These are phyloP conservation scores for Penicillium roqueforti DNA, from an alignment of 495 filamentous ascomycete genomes.

Conservation along the genomic window DNA sequence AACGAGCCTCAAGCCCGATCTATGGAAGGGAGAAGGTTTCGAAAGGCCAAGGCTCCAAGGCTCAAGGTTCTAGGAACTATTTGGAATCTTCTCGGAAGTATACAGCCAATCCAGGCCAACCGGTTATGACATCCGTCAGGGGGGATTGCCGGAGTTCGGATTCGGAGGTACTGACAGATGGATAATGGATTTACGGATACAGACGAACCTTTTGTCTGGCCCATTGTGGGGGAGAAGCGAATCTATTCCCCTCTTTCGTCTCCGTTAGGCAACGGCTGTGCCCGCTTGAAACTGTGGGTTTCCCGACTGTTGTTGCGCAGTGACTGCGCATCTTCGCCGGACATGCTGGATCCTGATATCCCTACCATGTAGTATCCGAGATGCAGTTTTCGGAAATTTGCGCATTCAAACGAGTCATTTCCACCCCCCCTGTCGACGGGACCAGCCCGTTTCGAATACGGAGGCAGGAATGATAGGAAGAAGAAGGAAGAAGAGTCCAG, in stretches of 20 bases:
- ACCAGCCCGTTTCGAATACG: constrained; percentile 2
- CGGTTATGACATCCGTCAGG: too few species aligned
- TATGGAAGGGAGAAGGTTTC: not conserved
- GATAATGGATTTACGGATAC: not conserved
- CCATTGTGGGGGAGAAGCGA: not conserved
- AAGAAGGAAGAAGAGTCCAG: not conserved
- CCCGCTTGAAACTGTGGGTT: not conserved
- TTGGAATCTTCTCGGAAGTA: not conserved
- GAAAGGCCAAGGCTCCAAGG: not conserved
- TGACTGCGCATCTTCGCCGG: constrained; percentile 4
- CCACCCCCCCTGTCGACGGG: not conserved
- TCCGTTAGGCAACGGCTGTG: not conserved
- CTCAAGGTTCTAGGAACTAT: not conserved
- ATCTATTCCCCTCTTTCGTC: not conserved
- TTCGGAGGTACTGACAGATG: not conserved
- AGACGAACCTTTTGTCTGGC: not conserved
- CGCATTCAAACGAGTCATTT: constrained; percentile 1
- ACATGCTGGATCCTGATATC: not conserved
- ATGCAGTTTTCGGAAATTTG: not conserved
- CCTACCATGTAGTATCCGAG: not conserved
- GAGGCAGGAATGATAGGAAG: not conserved
- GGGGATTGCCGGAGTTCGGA: too few species aligned
- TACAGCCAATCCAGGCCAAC: too few species aligned
- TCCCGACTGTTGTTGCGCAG: constrained; percentile 2
- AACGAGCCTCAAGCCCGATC: not conserved